phyloP scores from a whole-genome alignment of 2,329 filamentous ascomycete genomes.

The Trichoderma sp. region DNA sequence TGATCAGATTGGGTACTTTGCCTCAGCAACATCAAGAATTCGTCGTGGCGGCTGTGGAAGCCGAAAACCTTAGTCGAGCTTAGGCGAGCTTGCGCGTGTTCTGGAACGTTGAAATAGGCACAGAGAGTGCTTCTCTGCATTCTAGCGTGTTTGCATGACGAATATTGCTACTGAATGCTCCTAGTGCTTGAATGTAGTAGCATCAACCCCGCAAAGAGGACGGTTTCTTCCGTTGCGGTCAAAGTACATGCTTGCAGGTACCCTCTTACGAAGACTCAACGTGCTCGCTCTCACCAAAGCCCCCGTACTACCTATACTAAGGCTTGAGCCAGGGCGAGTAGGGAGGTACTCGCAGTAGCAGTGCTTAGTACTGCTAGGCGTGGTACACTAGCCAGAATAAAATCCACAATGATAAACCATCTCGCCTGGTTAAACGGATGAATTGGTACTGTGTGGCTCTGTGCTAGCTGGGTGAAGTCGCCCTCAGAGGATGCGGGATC shows the following conservation, averaged over 20 bases:
- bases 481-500: slow-evolving; percentile 9
- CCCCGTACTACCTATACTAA: slow-evolving; percentile 2
- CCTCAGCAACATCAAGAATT: background rate
- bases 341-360: background rate
- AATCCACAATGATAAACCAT: slow-evolving; percentile 5
- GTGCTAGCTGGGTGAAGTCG: slow-evolving; percentile 19
- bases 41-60: background rate
- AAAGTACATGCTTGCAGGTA: background rate
- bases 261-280: background rate
- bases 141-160: slow-evolving; percentile 18
- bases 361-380: background rate
- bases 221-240: slow-evolving; percentile 8
- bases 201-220: slow-evolving; percentile 22
- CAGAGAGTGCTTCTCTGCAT: background rate
- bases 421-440: slow-evolving; percentile 24
- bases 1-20: background rate
- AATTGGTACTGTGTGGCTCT: slow-evolving; percentile 24
- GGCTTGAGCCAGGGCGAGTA: slow-evolving; percentile 2
- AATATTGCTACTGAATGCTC: background rate
- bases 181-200: background rate
- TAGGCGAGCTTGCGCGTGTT: slow-evolving; percentile 7
- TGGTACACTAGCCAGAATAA: background rate
- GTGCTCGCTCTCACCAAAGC: background rate
- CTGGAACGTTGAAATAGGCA: slow-evolving; percentile 4
- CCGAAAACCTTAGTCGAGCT: background rate